Conservation (phyloP, 179 eudicot genomes). For the Camellia oleifera region DNA sequence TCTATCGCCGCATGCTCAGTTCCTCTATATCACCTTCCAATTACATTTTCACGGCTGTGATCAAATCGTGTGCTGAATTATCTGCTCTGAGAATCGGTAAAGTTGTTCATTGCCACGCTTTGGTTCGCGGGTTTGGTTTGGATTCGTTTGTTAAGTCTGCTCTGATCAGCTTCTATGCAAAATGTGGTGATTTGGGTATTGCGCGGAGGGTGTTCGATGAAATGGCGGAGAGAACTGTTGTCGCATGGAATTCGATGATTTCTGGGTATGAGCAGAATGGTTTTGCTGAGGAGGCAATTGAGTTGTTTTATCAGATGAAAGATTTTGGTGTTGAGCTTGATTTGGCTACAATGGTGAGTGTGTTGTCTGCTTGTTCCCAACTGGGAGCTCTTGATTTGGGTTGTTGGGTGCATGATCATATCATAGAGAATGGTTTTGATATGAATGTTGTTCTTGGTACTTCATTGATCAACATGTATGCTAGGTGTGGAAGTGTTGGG, state of each 20-base stretch:
- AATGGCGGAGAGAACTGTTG: slow-evolving; percentile 35
- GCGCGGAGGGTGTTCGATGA: slow-evolving; percentile 39
- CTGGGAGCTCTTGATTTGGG: slow-evolving; percentile 35
- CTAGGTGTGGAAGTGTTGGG: slow-evolving; percentile 36
- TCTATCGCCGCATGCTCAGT: slow-evolving; percentile 29
- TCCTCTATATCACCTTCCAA: slow-evolving; percentile 19
- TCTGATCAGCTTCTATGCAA: slow-evolving; percentile 30
- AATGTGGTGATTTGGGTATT: slow-evolving; percentile 24
- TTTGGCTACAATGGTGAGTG: slow-evolving; percentile 34
- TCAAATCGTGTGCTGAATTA: slow-evolving; percentile 31
- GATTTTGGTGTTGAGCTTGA: slow-evolving; percentile 28
- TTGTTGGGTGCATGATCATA: slow-evolving; percentile 32
- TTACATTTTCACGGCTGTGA: slow-evolving; percentile 31
- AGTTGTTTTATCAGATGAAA: slow-evolving; percentile 33
- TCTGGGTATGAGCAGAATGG: slow-evolving; percentile 48
- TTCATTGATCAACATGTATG: slow-evolving; percentile 35
- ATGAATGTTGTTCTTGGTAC: slow-evolving; percentile 29
- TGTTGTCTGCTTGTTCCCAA: slow-evolving; percentile 41
- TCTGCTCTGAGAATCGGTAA: slow-evolving; percentile 23
- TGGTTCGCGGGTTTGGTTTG: slow-evolving; percentile 27
- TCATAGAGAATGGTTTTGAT: slow-evolving; percentile 8
- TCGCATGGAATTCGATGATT: slow-evolving; percentile 46
- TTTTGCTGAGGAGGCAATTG: slow-evolving; percentile 27
- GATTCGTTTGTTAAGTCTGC: slow-evolving; percentile 36
- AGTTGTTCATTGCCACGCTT: slow-evolving; percentile 29